A percentile compares a stretch with the other conserved stretches of the same genome.
Evolutionary conservation across 192 early-diverging fungal species (phyloP).

Genomic region (Backusella luteola): DNA sequence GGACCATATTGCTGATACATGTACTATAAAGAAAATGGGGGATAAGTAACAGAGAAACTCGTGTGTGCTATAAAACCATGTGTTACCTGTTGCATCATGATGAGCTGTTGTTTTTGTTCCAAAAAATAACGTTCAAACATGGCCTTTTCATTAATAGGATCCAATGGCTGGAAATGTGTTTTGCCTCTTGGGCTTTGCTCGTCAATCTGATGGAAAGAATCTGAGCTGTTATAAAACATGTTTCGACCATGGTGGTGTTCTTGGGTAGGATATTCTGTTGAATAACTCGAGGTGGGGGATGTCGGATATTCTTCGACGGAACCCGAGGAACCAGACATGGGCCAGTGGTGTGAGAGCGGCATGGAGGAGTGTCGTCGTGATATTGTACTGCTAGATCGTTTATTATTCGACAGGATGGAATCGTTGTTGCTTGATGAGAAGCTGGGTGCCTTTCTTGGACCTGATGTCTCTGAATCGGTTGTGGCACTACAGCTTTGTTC

Average conservation of each 20-base stretch:
- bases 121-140: not conserved
- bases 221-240: not conserved
- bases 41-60: not conserved
- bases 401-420: not conserved
- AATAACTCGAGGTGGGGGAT: not conserved
- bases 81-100: conserved; percentile 6
- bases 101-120: not conserved
- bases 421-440: not conserved
- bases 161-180: not conserved
- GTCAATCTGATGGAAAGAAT: not conserved
- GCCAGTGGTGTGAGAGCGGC: not conserved
- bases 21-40: not conserved
- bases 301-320: not conserved
- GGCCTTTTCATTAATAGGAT: not conserved
- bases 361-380: not conserved
- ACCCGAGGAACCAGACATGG: not conserved
- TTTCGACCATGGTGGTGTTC: not conserved
- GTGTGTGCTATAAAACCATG: not conserved
- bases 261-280: not conserved
- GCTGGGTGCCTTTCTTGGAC: not conserved
- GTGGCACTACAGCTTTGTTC: not conserved
- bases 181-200: not conserved
- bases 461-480: not conserved
- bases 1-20: not conserved
- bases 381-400: not conserved